Percentiles rank a stretch among this genome's conserved stretches.
These are phyloP conservation scores for Excoecaria agallocha DNA, from an alignment of 345 rosid species.

Conservation along the genomic window DNA sequence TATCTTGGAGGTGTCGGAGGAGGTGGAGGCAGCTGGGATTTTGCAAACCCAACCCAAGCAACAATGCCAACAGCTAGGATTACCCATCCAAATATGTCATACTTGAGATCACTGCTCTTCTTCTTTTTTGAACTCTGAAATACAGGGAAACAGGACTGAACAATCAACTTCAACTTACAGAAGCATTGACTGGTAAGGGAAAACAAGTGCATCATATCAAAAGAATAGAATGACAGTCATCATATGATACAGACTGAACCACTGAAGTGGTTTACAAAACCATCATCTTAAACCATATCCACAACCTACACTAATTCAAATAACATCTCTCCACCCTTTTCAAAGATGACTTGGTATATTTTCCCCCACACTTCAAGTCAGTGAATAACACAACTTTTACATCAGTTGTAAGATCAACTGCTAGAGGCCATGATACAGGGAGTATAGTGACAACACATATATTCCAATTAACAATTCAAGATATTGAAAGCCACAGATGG, in stretches of 20 bases:
- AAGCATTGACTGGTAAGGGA: neutral
- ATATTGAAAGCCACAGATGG: neutral
- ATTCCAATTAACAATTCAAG: neutral
- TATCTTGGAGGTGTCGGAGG: conserved; percentile 38
- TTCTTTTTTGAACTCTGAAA: conserved; percentile 55
- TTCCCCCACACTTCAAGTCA: neutral
- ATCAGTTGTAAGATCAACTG: neutral
- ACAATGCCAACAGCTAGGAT: conserved; percentile 81
- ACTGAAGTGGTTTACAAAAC: neutral
- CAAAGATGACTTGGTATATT: neutral
- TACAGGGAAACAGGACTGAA: neutral
- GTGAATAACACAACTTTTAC: neutral
- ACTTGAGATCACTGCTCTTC: conserved; percentile 60
- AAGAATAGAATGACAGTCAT: neutral
- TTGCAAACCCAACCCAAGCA: conserved; percentile 78
- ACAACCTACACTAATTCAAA: neutral
- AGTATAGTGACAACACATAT: neutral
- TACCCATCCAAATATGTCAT: conserved; percentile 80
- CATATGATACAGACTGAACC: neutral
- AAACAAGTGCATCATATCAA: neutral
- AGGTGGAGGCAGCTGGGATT: conserved; percentile 58
- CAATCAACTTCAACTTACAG: neutral
- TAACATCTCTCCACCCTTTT: neutral
- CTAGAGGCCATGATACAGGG: neutral
- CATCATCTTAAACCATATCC: neutral